phyloP scores from a whole-genome alignment of 306 rosid genomes.

The Cicer pinnatifidum region DNA sequence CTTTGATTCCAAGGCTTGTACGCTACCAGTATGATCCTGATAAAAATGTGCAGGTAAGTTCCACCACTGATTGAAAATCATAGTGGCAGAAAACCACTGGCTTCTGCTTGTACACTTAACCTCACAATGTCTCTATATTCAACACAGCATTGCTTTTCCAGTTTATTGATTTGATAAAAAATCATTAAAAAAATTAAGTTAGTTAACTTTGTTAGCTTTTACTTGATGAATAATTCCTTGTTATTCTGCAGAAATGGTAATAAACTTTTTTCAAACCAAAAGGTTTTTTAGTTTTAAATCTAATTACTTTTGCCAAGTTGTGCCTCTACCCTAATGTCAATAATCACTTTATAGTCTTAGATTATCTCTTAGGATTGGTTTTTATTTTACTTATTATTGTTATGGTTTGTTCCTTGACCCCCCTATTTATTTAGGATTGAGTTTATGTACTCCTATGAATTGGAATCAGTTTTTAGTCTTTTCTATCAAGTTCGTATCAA shows the following conservation, averaged over 20 bases:
- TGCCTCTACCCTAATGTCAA: not conserved
- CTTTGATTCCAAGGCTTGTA: slow-evolving; percentile 89
- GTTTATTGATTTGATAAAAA: slow-evolving; percentile 4
- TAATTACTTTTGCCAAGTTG: slow-evolving; percentile 19
- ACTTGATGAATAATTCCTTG: slow-evolving; percentile 28
- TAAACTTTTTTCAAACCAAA: not conserved
- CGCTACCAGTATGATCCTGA: slow-evolving; percentile 99
- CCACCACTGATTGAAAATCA: slow-evolving; percentile 36
- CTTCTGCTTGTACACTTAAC: slow-evolving; percentile 19
- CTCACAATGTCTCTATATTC: slow-evolving; percentile 9
- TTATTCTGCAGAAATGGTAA: slow-evolving; percentile 18
- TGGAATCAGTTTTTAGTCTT: not conserved
- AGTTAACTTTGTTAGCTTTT: slow-evolving; percentile 21
- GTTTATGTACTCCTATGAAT: not conserved
- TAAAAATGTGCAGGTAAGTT: slow-evolving; percentile 90
- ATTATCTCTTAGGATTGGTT: not conserved
- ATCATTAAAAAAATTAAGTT: not conserved
- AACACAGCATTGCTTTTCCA: slow-evolving; percentile 9
- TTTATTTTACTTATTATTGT: not conserved
- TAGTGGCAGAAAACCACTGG: not conserved
- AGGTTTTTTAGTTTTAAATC: not conserved
- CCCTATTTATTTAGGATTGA: not conserved
- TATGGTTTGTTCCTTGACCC: not conserved
- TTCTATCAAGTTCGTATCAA: not conserved
- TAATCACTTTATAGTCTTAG: not conserved